phyloP scores from a whole-genome alignment of 2,329 filamentous ascomycete species.

The Xylaria sp. region DNA sequence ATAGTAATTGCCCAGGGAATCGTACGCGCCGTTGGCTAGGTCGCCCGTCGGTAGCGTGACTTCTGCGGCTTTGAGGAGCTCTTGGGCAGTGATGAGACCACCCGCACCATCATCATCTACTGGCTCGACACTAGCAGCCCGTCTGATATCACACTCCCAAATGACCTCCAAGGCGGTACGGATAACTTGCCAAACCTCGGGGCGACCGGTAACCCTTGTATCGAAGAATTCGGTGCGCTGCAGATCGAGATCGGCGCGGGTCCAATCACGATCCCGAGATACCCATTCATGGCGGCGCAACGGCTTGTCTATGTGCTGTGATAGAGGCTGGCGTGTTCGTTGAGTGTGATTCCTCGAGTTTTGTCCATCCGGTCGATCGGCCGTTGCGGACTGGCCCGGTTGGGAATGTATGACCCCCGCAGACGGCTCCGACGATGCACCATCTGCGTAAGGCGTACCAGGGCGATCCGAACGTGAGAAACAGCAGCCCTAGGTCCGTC shows the following conservation, averaged over 20 bases:
- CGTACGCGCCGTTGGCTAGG: slow-evolving; percentile 73
- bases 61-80: slow-evolving; percentile 77
- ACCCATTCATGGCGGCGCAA: slow-evolving; percentile 70
- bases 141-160: slow-evolving; percentile 56
- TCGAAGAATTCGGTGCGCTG: slow-evolving; percentile 90
- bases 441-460: slow-evolving; percentile 59
- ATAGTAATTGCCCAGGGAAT: slow-evolving; percentile 73
- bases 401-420: slow-evolving; percentile 59
- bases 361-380: slow-evolving; percentile 36
- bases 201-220: slow-evolving; percentile 77
- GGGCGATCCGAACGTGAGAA: slow-evolving; percentile 58
- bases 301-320: slow-evolving; percentile 73
- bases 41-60: slow-evolving; percentile 77
- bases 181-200: slow-evolving; percentile 82
- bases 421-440: slow-evolving; percentile 52
- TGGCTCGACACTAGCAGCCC: slow-evolving; percentile 32
- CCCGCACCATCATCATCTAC: slow-evolving; percentile 42
- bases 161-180: slow-evolving; percentile 71
- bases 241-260: slow-evolving; percentile 67
- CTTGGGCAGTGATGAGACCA: slow-evolving; percentile 72
- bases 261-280: slow-evolving; percentile 70
- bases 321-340: slow-evolving; percentile 51
- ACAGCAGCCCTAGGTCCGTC: slow-evolving; percentile 60
- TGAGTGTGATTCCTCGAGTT: slow-evolving; percentile 27
- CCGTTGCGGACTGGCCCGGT: slow-evolving; percentile 42